Percentiles rank a stretch among this genome's conserved stretches.
Conservation (phyloP, 2,329 filamentous ascomycete species). For the Xylariaceae sp. region DNA sequence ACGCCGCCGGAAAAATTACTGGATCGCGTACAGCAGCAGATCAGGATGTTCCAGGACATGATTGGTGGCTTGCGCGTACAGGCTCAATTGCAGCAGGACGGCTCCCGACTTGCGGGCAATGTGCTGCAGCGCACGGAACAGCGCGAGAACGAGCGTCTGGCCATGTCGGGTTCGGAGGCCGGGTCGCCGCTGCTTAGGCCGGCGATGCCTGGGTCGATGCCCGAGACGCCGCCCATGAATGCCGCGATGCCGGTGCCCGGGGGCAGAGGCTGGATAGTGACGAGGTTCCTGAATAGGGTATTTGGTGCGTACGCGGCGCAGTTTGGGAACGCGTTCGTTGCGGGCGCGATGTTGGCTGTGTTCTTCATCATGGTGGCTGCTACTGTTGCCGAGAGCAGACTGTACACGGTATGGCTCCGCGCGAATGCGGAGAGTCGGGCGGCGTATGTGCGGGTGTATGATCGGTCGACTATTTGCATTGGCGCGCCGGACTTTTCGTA, state of each 20-base stretch:
- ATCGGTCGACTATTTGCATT: conserved; percentile 12
- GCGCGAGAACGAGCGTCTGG: too few species aligned
- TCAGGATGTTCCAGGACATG: not conserved
- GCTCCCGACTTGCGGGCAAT: not conserved
- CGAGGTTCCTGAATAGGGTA: not conserved
- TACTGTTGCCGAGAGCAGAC: conserved; percentile 18
- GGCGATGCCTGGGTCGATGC: too few species aligned
- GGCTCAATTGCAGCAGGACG: not conserved
- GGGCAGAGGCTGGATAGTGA: not conserved
- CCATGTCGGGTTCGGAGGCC: too few species aligned
- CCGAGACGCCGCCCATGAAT: too few species aligned
- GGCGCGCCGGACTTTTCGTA: conserved; percentile 13
- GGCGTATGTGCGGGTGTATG: conserved; percentile 10
- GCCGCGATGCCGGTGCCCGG: too few species aligned
- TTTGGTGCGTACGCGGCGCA: not conserved
- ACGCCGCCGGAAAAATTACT: not conserved
- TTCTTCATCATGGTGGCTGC: conserved; percentile 12
- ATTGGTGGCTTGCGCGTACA: not conserved
- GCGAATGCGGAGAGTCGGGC: conserved; percentile 21
- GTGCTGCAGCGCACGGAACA: too few species aligned
- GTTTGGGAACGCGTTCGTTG: not conserved
- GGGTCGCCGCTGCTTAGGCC: too few species aligned
- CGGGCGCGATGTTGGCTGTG: not conserved
- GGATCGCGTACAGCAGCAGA: not conserved
- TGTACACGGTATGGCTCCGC: conserved; percentile 14